A percentile compares a stretch with the other conserved stretches of the same genome.
Conservation (phyloP, 1,139 yeast genomes). For the Scheffersomyces stambukii region DNA sequence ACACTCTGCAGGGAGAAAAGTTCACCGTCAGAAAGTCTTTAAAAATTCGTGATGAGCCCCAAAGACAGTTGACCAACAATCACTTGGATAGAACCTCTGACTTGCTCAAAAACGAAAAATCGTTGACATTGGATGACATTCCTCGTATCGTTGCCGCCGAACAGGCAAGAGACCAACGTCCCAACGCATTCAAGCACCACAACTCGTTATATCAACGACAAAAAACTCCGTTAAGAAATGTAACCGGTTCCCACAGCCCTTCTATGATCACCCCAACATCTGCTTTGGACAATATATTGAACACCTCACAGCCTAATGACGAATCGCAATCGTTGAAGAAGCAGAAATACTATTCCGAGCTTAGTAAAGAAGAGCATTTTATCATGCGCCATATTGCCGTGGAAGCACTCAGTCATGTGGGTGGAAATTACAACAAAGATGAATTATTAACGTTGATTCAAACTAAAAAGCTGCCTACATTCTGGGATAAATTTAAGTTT, state of each 20-base stretch:
- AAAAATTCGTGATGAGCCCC: conserved; percentile 46
- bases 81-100: conserved; percentile 57
- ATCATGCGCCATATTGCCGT: conserved; percentile 66
- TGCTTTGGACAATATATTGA: conserved; percentile 10
- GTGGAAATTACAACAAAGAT: conserved; percentile 39
- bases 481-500: conserved; percentile 71
- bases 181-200: conserved; percentile 78
- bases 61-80: conserved; percentile 25
- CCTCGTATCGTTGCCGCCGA: conserved; percentile 97
- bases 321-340: conserved; percentile 8
- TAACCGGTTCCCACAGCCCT: conserved; percentile 5
- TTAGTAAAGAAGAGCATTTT: conserved; percentile 56
- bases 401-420: conserved; percentile 49
- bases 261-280: conserved; percentile 9
- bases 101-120: conserved; percentile 72
- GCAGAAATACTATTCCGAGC: conserved; percentile 65
- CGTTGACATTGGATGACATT: conserved; percentile 89
- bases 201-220: conserved; percentile 40
- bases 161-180: conserved; percentile 89
- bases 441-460: conserved; percentile 56
- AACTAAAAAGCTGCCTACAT: conserved; percentile 50
- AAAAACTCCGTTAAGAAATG: conserved; percentile 20
- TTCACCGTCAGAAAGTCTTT: conserved; percentile 34
- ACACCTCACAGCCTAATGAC: conserved; percentile 5
- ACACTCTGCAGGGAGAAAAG: conserved; percentile 18